phyloP scores from a whole-genome alignment of 768 basidiomycete genomes.

The Pleurotus giganteus region DNA sequence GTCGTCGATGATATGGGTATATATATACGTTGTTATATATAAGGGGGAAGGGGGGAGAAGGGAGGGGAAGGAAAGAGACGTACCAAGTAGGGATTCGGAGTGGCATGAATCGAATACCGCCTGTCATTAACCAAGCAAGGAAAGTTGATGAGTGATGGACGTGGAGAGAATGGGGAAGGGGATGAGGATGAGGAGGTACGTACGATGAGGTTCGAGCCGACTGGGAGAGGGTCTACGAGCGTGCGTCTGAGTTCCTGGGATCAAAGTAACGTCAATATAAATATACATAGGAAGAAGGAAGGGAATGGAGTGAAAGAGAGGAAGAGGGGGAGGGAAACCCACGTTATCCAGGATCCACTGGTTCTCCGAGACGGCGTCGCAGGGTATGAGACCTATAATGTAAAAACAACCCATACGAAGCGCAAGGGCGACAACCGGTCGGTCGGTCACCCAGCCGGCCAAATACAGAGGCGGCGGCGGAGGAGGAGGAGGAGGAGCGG shows the following conservation, averaged over 20 bases:
- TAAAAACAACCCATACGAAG: neutral
- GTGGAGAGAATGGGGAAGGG: slow-evolving; percentile 13
- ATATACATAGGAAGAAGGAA: neutral
- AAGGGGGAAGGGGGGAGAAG: neutral
- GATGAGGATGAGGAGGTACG: slow-evolving; percentile 26
- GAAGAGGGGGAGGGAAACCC: slow-evolving; percentile 8
- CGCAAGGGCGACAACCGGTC: neutral
- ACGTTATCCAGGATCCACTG: slow-evolving; percentile 37
- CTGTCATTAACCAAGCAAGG: no score
- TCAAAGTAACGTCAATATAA: neutral
- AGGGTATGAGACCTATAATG: slow-evolving; percentile 33
- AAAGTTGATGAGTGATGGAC: neutral
- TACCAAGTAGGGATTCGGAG: slow-evolving; percentile 39
- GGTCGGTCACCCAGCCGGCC: no score
- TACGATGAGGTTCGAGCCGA: slow-evolving; percentile 35
- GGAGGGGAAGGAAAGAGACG: neutral
- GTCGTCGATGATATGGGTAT: neutral
- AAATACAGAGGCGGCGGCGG: neutral
- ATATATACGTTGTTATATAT: neutral
- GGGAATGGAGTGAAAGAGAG: neutral
- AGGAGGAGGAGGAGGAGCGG: neutral
- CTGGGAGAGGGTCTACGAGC: slow-evolving; percentile 36
- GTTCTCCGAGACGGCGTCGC: slow-evolving; percentile 24
- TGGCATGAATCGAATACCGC: slow-evolving; percentile 40
- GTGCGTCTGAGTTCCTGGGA: slow-evolving; percentile 33